Evolutionary conservation across 2,329 filamentous ascomycete species (phyloP), one percentile per base, ranked within the genome.

Genomic region (Fusarium globosum): DNA sequence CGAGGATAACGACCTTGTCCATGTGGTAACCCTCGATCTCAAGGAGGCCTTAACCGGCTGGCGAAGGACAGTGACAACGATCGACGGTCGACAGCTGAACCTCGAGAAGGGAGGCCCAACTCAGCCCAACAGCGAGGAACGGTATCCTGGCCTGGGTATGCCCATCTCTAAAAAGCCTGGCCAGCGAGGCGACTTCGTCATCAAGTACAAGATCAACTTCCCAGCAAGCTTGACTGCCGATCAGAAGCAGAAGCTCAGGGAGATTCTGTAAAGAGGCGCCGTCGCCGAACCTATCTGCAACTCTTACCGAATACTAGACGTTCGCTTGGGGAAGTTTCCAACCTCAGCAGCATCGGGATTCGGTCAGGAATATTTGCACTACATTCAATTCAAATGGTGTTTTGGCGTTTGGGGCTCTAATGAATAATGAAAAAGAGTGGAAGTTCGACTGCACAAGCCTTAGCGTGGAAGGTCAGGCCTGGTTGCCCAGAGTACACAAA

Each of bases 31-130:
- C 13, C 88, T 99, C 59, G 91, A 92, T 35, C 90, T 99, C 52
- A 98, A 98, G 83, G 96, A 99, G 83, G 94, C 96, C 4, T 85
- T 99, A 49, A 97, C 95, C 0, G 96, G 96, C 66, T 99, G 96
- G 96, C 92, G 90, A 77, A 91, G 93, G 61, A 97, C 94, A n/a
- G 91, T 99, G 28, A 90, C 91, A 38, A 99, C 96, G 15, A 98
- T 99, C 77, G 96, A 99, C 79, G 94, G 94, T 76, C 95, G 94
- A 80, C 93, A 95, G 78, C 86, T 99, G 76, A 90, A 87, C 58
- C 89, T 98, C 43, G 90, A 94, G 49, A 95, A 95, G 82, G 85
- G 87, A 10, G 96, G 95, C 0, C 96, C 96, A 2, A 98, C 96
- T 12, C 92, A 93, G 65, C 95, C 96, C 0, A 94, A 93, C 18